Conservation (phyloP, 768 basidiomycete genomes). For the Naematelia aurantialba region DNA sequence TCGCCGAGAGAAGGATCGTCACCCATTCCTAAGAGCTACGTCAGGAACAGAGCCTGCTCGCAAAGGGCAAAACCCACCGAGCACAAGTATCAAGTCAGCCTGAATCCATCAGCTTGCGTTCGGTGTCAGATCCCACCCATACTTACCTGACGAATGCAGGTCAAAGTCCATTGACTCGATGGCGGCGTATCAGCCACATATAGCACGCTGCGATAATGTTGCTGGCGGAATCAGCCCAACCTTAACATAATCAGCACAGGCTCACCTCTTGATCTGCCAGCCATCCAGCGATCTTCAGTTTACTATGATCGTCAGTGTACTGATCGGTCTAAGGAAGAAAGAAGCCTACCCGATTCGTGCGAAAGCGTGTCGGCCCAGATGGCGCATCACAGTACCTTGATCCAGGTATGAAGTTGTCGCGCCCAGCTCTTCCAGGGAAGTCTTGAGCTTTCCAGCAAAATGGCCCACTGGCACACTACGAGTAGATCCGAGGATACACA, state of each 20-base stretch:
- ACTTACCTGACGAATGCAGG: slow-evolving; percentile 85
- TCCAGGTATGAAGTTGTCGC: slow-evolving; percentile 88
- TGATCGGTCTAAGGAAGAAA: not conserved
- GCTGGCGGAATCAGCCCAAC: slow-evolving; percentile 52
- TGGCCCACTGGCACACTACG: slow-evolving; percentile 82
- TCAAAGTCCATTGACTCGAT: slow-evolving; percentile 94
- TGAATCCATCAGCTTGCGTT: not conserved
- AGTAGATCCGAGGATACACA: slow-evolving; percentile 83
- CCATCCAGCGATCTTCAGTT: slow-evolving; percentile 91
- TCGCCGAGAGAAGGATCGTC: slow-evolving; percentile 82
- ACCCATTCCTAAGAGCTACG: slow-evolving; percentile 69
- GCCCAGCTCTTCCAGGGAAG: slow-evolving; percentile 86
- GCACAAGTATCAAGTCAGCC: slow-evolving; percentile 39
- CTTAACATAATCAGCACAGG: not conserved
- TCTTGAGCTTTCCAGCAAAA: slow-evolving; percentile 82
- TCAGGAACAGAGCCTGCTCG: not conserved
- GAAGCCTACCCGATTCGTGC: slow-evolving; percentile 69
- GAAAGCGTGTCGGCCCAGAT: slow-evolving; percentile 92
- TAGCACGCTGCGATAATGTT: slow-evolving; percentile 85
- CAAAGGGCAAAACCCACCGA: slow-evolving; percentile 6
- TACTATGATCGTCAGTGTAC: slow-evolving; percentile 43
- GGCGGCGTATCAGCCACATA: slow-evolving; percentile 96
- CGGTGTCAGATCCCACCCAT: too few species aligned
- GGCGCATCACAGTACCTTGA: slow-evolving; percentile 84
- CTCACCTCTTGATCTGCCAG: slow-evolving; percentile 64